These are phyloP conservation scores for Jatropha curcas DNA, from an alignment of 345 rosid genomes.

Conservation along the genomic window DNA sequence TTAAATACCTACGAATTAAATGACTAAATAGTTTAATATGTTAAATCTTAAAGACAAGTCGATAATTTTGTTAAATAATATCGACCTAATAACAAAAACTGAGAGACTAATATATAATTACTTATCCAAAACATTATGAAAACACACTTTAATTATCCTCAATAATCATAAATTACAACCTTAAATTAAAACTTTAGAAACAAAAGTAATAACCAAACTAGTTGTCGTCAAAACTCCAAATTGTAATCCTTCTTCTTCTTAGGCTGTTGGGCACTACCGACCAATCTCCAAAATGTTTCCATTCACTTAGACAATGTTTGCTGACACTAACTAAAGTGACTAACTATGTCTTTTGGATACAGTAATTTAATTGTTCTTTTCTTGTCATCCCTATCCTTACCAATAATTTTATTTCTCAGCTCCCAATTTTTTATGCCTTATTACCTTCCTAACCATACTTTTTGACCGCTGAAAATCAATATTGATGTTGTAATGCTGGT, in stretches of 20 bases:
- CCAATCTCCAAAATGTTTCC: constrained; percentile 9
- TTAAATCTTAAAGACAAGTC: too few species aligned
- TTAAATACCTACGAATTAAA: too few species aligned
- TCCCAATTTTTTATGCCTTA: not conserved
- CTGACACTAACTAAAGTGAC: not conserved
- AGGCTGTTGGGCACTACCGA: constrained; percentile 15
- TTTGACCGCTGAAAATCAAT: not conserved
- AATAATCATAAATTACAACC: not conserved
- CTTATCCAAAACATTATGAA: too few species aligned
- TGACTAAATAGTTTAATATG: too few species aligned
- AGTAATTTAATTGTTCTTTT: not conserved
- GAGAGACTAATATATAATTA: too few species aligned
- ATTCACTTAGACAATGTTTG: constrained; percentile 4
- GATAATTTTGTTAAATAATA: too few species aligned
- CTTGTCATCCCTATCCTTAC: not conserved
- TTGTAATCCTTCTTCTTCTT: not conserved
- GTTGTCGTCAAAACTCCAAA: not conserved
- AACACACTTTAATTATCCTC: too few species aligned
- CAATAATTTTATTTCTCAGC: not conserved
- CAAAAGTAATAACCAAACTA: not conserved
- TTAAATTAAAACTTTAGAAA: constrained; percentile 3
- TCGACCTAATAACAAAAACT: too few species aligned
- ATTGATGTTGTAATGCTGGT: not conserved
- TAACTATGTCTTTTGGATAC: not conserved
- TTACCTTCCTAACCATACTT: not conserved